Base-by-base conservation (phyloP, 1,284 basidiomycete genomes). In the Laetiporus sulphureus region DNA sequence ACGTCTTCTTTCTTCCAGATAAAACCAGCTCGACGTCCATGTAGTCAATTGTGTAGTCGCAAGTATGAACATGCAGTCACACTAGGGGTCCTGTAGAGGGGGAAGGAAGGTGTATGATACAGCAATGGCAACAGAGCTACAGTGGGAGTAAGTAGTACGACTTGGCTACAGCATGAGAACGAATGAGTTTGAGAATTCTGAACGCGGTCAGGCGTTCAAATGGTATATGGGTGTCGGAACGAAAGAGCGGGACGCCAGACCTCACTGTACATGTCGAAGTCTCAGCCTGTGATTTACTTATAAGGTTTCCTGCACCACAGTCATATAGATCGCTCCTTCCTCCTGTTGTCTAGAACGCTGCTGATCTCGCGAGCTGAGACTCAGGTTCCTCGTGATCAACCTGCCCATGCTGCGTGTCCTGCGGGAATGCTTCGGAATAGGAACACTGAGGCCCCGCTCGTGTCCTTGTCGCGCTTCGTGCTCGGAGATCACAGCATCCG, bases 301-400 rank as follows among this genome's bases (percentile, higher is more conserved):
- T 18, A 51, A 48, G 2, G 61, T 65, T 52, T 69, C 65, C 44
- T 62, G 61, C 40, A 65, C 61, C 34, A 69, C 63, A 3, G 64
- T 66, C 66, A 68, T 64, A 48, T 63, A 64, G 33, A 69, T 58
- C 21, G 48, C 60, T 24, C 60, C 59, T 27, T 49, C 37, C 19
- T 41, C 41, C 32, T 42, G 45, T 33, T 59, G 42, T 36, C 46
- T 41, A 21, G 49, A 41, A 22, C 46, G 38, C 37, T 35, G 44
- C 15, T 46, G 46, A 33, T 43, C 45, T 23, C 47, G 24, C 32
- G 42, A 24, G 33, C 41, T 45, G 11, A 51, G 36, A 22, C 51
- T 52, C 32, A 54, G 30, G 30, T 42, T 50, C 16, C 53, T 44
- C 18, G 45, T 31, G 19, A 48, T 33, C 22, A 58, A 38, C 35